Percentiles rank a stretch among this genome's conserved stretches.
phyloP scores from a whole-genome alignment of 768 basidiomycete species.

The Trametes cinnabarina region DNA sequence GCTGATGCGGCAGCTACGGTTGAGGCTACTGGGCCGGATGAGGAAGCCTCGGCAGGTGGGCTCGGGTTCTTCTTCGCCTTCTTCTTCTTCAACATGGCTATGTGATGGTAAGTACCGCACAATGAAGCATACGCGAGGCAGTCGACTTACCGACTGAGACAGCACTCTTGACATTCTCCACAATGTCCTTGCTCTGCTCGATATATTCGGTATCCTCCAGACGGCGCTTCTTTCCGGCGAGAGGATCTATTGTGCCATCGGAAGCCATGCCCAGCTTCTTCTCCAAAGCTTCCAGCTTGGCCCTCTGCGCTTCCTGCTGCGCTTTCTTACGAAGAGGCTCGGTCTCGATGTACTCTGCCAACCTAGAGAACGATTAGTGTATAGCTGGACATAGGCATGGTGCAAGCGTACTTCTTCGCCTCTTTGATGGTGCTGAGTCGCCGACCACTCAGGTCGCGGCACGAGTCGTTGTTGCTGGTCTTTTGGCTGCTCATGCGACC shows the following conservation, averaged over 20 bases:
- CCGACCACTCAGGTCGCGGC: constrained; percentile 87
- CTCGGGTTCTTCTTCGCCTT: constrained; percentile 48
- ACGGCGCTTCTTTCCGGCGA: constrained; percentile 78
- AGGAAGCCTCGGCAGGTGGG: constrained; percentile 16
- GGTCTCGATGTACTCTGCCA: constrained; percentile 82
- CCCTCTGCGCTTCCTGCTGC: constrained; percentile 70
- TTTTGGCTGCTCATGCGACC: constrained; percentile 97
- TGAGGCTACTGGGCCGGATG: constrained; percentile 7
- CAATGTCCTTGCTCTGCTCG: constrained; percentile 87
- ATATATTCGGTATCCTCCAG: constrained; percentile 92
- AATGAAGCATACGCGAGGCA: constrained; percentile 17
- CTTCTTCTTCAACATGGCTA: constrained; percentile 74
- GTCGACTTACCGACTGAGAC: constrained; percentile 69
- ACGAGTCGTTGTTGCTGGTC: constrained; percentile 93
- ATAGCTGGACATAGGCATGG: neutral
- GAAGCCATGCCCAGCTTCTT: constrained; percentile 70
- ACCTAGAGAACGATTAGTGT: constrained; percentile 37
- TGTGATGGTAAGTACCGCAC: constrained; percentile 10
- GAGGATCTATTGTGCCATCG: constrained; percentile 37
- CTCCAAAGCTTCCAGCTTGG: constrained; percentile 84
- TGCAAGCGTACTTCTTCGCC: constrained; percentile 74
- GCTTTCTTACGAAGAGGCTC: constrained; percentile 82
- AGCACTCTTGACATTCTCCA: constrained; percentile 88
- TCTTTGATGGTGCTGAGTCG: constrained; percentile 93
- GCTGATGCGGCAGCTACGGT: constrained; percentile 12